Base-by-base conservation (phyloP, 768 basidiomycete species). In the Leccinum boreale region DNA sequence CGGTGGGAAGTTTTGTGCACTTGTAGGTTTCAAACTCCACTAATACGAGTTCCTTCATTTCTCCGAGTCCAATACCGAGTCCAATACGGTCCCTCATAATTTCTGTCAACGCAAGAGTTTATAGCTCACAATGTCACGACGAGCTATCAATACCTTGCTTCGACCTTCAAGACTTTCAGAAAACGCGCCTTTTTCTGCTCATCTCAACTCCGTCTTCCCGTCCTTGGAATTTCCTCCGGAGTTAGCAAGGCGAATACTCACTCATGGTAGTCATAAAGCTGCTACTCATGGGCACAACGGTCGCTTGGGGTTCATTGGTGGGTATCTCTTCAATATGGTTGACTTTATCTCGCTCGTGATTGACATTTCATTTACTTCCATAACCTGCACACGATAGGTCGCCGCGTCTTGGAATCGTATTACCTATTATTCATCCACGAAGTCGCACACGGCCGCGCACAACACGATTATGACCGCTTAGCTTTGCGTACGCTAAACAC, bases 321-420 rank as follows among this genome's bases (percentile, higher is more conserved):
- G 7, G 59, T 50, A 45, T 33, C 39, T 23, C 23, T 52, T 50
- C 12, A 19, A 11, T 10, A 0, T 19, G 12, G 9, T n/a, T 10
- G 6, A 19, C 15, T 56, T 47, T 49, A 24, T 53, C 19, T 39
- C 19, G 19, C 50, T 57, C 42, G 19, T 53, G 28, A 11, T 19
- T 60, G 53, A 57, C 36, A 14, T 28, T 50, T n/a, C 10, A 29
- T 29, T 29, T 29, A 1, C 14, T 42, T 55, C n/a, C 26, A 33
- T 50, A 6, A 50, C 36, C n/a, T 21, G 28, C 21, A 29, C 58
- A 50, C 52, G 31, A 61, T 52, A 92, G 90, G 91, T 42, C 86
- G 92, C 53, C 83, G 92, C 57, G 86, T 89, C 23, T 75, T 93
- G 33, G 83, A 90, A 63, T 79, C 88, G 6, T 93, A 91, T 68